Percentiles rank a stretch among this genome's conserved stretches.
These are phyloP conservation scores for Solanum peruvianum DNA, from an alignment of 257 asterid genomes.

Conservation along the genomic window DNA sequence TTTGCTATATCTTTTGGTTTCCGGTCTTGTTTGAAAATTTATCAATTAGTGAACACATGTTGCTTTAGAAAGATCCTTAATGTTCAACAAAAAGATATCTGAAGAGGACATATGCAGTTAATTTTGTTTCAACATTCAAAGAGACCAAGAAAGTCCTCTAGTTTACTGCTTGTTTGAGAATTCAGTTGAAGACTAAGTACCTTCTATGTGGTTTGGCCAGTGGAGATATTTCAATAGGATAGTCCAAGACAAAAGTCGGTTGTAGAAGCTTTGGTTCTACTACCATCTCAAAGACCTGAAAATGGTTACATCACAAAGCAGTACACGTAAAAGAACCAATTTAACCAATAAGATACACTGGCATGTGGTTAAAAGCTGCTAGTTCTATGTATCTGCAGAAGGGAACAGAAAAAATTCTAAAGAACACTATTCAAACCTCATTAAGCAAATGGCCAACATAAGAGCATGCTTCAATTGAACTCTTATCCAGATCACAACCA, in stretches of 20 bases:
- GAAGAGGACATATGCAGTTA: neutral
- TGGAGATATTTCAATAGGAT: conserved; percentile 93
- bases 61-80: neutral
- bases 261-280: conserved; percentile 82
- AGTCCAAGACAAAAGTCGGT: conserved; percentile 96
- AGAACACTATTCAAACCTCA: conserved; percentile 39
- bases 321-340: neutral
- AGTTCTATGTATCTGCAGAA: neutral
- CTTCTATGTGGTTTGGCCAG: conserved; percentile 97
- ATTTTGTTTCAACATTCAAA: neutral
- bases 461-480: conserved; percentile 57
- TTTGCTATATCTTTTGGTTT: neutral
- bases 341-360: neutral
- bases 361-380: neutral
- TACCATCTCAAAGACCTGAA: conserved; percentile 72
- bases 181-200: conserved; percentile 14
- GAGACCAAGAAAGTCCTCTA: neutral
- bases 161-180: neutral
- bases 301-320: neutral
- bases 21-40: neutral
- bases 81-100: neutral
- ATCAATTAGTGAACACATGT: neutral
- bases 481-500: conserved; percentile 26
- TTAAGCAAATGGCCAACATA: conserved; percentile 78
- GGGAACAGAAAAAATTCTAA: neutral